Evolutionary conservation across 2,329 filamentous ascomycete species (phyloP).

Genomic region (Apiospora kogelbergensis): DNA sequence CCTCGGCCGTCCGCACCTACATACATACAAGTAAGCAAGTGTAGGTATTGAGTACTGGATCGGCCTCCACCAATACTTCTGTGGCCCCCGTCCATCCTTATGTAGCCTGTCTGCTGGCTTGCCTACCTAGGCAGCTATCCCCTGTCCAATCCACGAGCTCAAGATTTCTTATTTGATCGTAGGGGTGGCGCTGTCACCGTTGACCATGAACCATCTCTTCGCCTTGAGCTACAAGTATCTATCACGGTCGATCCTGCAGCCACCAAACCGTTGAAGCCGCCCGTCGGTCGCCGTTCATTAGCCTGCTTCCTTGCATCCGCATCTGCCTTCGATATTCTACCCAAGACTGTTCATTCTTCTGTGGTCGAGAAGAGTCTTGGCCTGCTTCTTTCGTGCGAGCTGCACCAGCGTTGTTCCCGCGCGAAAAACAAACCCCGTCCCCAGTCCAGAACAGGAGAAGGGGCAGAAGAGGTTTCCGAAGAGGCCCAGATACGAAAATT

Average conservation of each 20-base stretch:
- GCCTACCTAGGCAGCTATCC: not conserved
- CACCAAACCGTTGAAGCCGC: not conserved
- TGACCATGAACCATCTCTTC: not conserved
- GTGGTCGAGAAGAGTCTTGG: not conserved
- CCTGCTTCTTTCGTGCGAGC: not conserved
- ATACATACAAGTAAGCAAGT: too few species aligned
- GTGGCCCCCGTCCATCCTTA: not conserved
- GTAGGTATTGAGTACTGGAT: not conserved
- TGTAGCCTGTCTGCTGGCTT: not conserved
- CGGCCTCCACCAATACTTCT: not conserved
- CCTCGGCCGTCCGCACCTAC: not conserved
- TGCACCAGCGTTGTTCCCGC: not conserved
- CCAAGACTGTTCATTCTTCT: not conserved
- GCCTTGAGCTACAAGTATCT: not conserved
- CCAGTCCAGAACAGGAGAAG: not conserved
- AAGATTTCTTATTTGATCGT: constrained; percentile 1
- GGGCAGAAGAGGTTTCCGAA: not conserved
- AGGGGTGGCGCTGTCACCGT: not conserved
- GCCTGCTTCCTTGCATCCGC: not conserved
- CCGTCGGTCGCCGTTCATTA: not conserved
- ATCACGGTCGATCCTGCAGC: not conserved
- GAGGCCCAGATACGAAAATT: not conserved
- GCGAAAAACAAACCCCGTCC: not conserved
- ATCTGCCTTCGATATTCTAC: not conserved
- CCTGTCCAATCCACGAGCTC: not conserved